Evolutionary conservation across 257 asterid genomes (phyloP).

Genomic region (Verbascum thapsus): DNA sequence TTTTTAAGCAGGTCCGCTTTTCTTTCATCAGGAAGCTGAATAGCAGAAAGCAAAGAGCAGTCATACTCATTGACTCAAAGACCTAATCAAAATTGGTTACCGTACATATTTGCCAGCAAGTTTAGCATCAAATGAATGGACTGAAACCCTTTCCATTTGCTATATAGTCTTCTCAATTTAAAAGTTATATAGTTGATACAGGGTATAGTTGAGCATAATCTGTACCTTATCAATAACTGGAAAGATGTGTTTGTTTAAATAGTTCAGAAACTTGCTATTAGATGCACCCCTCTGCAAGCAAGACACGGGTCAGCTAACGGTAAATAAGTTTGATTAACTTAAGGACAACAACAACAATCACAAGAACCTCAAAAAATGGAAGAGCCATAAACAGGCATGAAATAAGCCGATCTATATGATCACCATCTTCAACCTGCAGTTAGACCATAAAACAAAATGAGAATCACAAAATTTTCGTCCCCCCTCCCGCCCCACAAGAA

Average conservation of each 20-base stretch:
- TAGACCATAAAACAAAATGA: slow-evolving; percentile 26
- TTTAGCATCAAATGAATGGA: not conserved
- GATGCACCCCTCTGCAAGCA: slow-evolving; percentile 92
- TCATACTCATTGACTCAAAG: slow-evolving; percentile 24
- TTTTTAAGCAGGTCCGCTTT: slow-evolving; percentile 92
- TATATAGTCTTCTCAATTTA: not conserved
- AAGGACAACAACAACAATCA: slow-evolving; percentile 24
- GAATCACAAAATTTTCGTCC: slow-evolving; percentile 1
- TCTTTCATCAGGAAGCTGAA: slow-evolving; percentile 88
- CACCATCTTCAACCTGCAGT: slow-evolving; percentile 84
- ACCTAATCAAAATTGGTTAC: not conserved
- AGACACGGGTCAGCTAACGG: slow-evolving; percentile 33
- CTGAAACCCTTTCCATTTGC: not conserved
- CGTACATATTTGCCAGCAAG: not conserved
- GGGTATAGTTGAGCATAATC: not conserved
- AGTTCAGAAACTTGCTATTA: slow-evolving; percentile 79
- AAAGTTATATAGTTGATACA: not conserved
- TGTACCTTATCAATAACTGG: slow-evolving; percentile 84
- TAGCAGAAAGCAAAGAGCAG: slow-evolving; percentile 36
- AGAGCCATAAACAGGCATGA: slow-evolving; percentile 84
- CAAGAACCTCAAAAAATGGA: slow-evolving; percentile 80
- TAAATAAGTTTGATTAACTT: slow-evolving; percentile 10
- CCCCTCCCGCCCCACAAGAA: slow-evolving; percentile 11
- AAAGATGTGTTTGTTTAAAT: slow-evolving; percentile 79
- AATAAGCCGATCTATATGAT: slow-evolving; percentile 82